phyloP scores from a whole-genome alignment of 805 yeast species.

The Wickerhamomyces xylosicus region DNA sequence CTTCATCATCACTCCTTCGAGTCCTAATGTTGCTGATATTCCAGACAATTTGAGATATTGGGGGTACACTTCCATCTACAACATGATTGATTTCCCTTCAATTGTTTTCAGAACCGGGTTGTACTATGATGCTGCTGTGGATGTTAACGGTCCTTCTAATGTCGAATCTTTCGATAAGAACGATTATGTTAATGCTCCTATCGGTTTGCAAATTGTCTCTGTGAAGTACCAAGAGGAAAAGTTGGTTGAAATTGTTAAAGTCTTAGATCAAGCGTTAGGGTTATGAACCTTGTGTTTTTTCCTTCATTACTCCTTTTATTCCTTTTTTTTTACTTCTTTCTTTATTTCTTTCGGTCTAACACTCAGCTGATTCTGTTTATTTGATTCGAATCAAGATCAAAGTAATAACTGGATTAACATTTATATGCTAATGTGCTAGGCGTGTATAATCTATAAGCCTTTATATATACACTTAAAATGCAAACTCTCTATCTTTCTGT shows the following conservation, averaged over 20 bases:
- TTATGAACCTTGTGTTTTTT: too few species aligned
- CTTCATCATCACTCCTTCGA: slow-evolving; percentile 56
- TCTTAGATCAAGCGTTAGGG: slow-evolving; percentile 23
- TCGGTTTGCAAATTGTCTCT: slow-evolving; percentile 39
- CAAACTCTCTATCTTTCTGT: too few species aligned
- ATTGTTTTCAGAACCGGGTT: slow-evolving; percentile 55
- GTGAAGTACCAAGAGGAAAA: slow-evolving; percentile 41
- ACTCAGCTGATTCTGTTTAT: too few species aligned
- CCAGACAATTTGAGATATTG: slow-evolving; percentile 58
- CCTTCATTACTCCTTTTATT: too few species aligned
- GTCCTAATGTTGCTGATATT: slow-evolving; percentile 61
- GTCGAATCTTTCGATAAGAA: slow-evolving; percentile 17
- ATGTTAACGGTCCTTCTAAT: slow-evolving; percentile 29
- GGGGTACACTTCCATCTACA: slow-evolving; percentile 72
- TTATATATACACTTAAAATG: too few species aligned
- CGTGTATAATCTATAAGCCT: too few species aligned
- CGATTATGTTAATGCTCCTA: slow-evolving; percentile 31
- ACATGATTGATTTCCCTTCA: slow-evolving; percentile 63
- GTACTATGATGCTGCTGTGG: slow-evolving; percentile 43
- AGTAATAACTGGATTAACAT: too few species aligned
- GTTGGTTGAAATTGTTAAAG: slow-evolving; percentile 35
- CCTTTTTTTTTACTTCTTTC: too few species aligned
- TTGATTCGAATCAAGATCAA: too few species aligned
- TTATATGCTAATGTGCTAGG: too few species aligned
- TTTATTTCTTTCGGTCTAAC: too few species aligned